Percentiles rank a stretch among this genome's conserved stretches.
Conservation (phyloP, 2,329 filamentous ascomycete species). For the Trichophyton equinum region DNA sequence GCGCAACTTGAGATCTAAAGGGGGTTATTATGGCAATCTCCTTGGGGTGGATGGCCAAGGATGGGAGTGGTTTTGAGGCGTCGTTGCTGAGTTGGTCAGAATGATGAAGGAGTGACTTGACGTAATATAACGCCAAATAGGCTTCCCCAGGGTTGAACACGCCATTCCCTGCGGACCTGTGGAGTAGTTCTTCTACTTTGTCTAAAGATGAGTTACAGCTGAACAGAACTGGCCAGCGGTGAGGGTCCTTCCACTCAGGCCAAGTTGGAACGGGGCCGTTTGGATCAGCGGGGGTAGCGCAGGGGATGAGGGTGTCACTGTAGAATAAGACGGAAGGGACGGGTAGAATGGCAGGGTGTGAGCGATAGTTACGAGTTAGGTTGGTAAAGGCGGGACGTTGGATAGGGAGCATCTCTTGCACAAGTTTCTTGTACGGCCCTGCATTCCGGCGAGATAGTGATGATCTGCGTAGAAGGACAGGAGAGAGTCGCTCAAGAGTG, state of each 20-base stretch:
- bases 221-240: slow-evolving; percentile 33
- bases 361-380: slow-evolving; percentile 36
- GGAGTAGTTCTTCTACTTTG: slow-evolving; percentile 29
- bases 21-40: slow-evolving; percentile 36
- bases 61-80: neutral
- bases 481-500: slow-evolving; percentile 31
- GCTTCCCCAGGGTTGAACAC: slow-evolving; percentile 16
- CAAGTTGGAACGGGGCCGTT: slow-evolving; percentile 15
- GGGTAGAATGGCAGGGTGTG: slow-evolving; percentile 34
- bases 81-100: slow-evolving; percentile 19
- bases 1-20: slow-evolving; percentile 34
- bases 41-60: slow-evolving; percentile 18
- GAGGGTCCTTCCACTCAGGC: slow-evolving; percentile 27
- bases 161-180: slow-evolving; percentile 12
- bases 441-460: slow-evolving; percentile 24
- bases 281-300: slow-evolving; percentile 17
- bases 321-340: slow-evolving; percentile 34
- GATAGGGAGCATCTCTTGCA: slow-evolving; percentile 27
- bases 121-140: slow-evolving; percentile 12
- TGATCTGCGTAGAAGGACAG: slow-evolving; percentile 29
- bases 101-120: slow-evolving; percentile 17
- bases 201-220: slow-evolving; percentile 27
- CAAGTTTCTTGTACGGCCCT: slow-evolving; percentile 13
- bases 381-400: slow-evolving; percentile 34
- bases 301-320: slow-evolving; percentile 33